Evolutionary conservation across 371 early-diverging fungal genomes (phyloP).

Genomic region (Syncephalastrum contaminatum): DNA sequence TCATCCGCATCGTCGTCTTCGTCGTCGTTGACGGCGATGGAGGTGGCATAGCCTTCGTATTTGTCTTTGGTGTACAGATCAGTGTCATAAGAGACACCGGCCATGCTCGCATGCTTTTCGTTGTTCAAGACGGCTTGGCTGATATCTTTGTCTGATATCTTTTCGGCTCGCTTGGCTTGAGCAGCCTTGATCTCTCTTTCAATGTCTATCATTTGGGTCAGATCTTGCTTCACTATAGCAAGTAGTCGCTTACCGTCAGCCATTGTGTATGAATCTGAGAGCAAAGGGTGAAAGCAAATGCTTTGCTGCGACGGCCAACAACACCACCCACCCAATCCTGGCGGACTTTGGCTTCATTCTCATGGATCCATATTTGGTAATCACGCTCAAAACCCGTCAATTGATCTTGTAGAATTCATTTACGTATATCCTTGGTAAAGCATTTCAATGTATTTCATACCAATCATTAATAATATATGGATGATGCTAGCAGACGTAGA

Average conservation of each 20-base stretch:
- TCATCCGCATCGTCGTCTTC: slow-evolving; percentile 60
- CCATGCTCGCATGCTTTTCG: slow-evolving; percentile 55
- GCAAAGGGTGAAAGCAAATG: no score
- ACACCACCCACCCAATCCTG: no score
- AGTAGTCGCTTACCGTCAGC: slow-evolving; percentile 11
- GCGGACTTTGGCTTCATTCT: no score
- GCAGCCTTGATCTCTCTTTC: slow-evolving; percentile 64
- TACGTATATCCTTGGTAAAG: no score
- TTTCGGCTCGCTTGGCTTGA: slow-evolving; percentile 53
- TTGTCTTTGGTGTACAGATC: slow-evolving; percentile 78
- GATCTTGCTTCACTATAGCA: background rate
- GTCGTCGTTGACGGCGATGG: slow-evolving; percentile 58
- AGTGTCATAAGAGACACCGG: slow-evolving; percentile 72
- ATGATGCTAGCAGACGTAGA: no score
- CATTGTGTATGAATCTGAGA: slow-evolving; percentile 4
- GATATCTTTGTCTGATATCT: slow-evolving; percentile 40
- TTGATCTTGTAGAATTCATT: no score
- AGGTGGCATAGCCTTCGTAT: slow-evolving; percentile 71
- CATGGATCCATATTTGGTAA: no score
- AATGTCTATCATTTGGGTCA: slow-evolving; percentile 36
- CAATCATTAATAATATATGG: no score
- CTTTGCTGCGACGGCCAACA: no score
- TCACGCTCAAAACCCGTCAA: no score
- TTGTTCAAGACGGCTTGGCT: slow-evolving; percentile 39
- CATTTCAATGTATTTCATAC: no score